These are phyloP conservation scores for Sarocladiaceae sp. DNA, from an alignment of 2,329 filamentous ascomycete genomes.

Conservation along the genomic window DNA sequence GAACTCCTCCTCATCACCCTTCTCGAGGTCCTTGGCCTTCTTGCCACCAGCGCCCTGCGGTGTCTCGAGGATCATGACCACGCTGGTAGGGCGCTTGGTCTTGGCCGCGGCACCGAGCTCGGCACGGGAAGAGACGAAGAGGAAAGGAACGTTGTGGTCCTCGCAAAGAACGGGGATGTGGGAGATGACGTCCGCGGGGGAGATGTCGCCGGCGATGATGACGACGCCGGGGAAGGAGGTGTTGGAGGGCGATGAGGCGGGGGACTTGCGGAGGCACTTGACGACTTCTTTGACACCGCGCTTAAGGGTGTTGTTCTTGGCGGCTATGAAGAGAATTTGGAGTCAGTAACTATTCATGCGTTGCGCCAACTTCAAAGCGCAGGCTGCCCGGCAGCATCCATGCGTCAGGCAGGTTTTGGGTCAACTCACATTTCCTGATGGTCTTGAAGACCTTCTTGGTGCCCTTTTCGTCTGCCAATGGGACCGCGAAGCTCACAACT, in stretches of 20 bases:
- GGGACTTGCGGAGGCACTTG: conserved; percentile 93
- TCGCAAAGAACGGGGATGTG: conserved; percentile 98
- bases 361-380: too few species aligned
- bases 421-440: conserved; percentile 48
- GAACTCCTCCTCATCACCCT: conserved; percentile 54
- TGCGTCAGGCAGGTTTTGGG: too few species aligned
- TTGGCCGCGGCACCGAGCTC: conserved; percentile 90
- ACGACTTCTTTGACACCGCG: conserved; percentile 98
- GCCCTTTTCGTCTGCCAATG: conserved; percentile 74
- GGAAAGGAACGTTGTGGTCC: conserved; percentile 94
- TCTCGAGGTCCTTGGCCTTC: conserved; percentile 40
- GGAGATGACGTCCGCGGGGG: conserved; percentile 96
- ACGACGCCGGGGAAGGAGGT: conserved; percentile 69
- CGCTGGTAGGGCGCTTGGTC: conserved; percentile 94
- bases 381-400: too few species aligned
- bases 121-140: conserved; percentile 88
- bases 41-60: conserved; percentile 41
- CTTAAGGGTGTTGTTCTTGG: conserved; percentile 92
- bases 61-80: conserved; percentile 79
- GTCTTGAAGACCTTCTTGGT: conserved; percentile 59
- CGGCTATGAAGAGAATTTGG: conserved; percentile 53
- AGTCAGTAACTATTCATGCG: too few species aligned
- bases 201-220: conserved; percentile 94
- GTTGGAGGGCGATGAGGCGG: conserved; percentile 61
- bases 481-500: conserved; percentile 79